These are phyloP conservation scores for Glarea lozoyensis DNA, from an alignment of 495 filamentous ascomycete genomes.

Conservation along the genomic window DNA sequence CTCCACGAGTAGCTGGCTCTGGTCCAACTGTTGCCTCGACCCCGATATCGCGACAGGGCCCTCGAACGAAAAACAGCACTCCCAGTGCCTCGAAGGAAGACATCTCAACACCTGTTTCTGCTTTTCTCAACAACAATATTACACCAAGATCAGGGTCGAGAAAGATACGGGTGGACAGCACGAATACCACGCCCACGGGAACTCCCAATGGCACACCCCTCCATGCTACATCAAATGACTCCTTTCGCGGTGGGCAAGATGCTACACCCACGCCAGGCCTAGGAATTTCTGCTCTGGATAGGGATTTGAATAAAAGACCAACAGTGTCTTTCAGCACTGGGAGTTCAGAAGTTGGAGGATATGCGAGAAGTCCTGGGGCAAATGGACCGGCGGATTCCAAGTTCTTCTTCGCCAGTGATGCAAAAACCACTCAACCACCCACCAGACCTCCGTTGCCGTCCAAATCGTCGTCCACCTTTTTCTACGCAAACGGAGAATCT, in stretches of 20 bases:
- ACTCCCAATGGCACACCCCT: constrained; percentile 35
- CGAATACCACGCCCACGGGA: constrained; percentile 49
- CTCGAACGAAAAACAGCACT: constrained; percentile 24
- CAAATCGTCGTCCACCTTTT: constrained; percentile 41
- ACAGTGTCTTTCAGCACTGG: constrained; percentile 23
- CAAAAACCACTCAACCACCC: constrained; percentile 32
- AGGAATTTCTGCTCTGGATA: constrained; percentile 19
- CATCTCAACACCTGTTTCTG: constrained; percentile 38
- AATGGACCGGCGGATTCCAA: constrained; percentile 33
- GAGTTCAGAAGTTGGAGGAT: constrained; percentile 15
- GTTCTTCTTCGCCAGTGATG: constrained; percentile 72
- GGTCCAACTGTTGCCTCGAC: constrained; percentile 19
- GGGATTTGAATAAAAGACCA: constrained; percentile 25
- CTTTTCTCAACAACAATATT: constrained; percentile 55
- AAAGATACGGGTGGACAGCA: constrained; percentile 55
- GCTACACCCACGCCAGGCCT: constrained; percentile 14
- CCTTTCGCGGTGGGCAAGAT: constrained; percentile 11
- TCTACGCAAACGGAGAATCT: constrained; percentile 41
- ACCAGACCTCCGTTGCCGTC: constrained; percentile 21
- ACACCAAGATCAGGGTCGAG: constrained; percentile 65
- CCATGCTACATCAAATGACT: constrained; percentile 25
- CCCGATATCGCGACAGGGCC: constrained; percentile 29
- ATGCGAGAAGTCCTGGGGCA: constrained; percentile 16
- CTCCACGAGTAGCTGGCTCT: constrained; percentile 40
- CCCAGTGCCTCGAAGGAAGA: constrained; percentile 27